Evolutionary conservation across 768 basidiomycete species (phyloP), one percentile per base, ranked within the genome.

Genomic region (Mycena polygramma): DNA sequence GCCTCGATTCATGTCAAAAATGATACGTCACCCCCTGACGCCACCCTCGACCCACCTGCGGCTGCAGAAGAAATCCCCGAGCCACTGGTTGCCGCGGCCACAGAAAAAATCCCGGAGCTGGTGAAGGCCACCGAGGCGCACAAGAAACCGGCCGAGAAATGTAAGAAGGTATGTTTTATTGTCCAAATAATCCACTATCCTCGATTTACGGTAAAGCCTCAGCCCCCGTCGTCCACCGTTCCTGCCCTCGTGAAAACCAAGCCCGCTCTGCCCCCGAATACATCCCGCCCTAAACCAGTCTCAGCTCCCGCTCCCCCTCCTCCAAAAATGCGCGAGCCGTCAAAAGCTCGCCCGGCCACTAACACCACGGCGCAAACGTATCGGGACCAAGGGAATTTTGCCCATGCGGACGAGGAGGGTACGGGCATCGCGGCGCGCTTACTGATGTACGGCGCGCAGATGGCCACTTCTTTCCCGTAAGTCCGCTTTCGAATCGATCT

Each of bases 381-480:
- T 39, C 7, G 13, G 13, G 39, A 13, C 13, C 39, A 41, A 15
- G 48, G 20, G 22, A 17, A 30, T 30, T 7, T 24, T 14, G 4
- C 30, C 62, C 13, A 53, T 7, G 26, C n/a, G 4, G 9, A 36
- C 35, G n/a, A 51, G 4, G 30, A 62, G 8, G 48, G 11, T 4
- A 14, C 57, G 39, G 49, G 30, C 35, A 59, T 67, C 24, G 66
- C 66, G 36, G 48, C 26, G 17, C 66, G 66, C 24, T 48, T 67
- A 20, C 26, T 67, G 4, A 67, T 60, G 49, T 67, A 67, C 26
- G 66, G 57, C 19, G 45, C 30, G 2, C 63, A 55, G 36, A 26
- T 58, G 48, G 51, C 58, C 6, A 8, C 57, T 15, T 51, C 57
- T 10, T 60, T 49, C n/a, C 59, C 59, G 59, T 60, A 60, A 7